A percentile compares a stretch with the other conserved stretches of the same genome.
Evolutionary conservation across 140 eudicot species (phyloP).

Genomic region (Stevia rebaudiana): DNA sequence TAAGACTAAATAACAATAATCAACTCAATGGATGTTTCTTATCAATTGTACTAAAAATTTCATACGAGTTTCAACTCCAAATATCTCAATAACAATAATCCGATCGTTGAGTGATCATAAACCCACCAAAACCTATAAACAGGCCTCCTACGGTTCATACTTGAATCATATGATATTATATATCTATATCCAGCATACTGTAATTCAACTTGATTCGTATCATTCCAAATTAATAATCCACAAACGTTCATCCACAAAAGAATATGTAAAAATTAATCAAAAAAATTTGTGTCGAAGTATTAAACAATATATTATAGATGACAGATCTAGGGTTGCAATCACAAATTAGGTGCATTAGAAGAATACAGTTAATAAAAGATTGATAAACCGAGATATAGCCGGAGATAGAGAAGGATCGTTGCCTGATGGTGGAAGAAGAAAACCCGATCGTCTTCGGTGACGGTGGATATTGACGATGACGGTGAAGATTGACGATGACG

Average conservation of each 20-base stretch:
- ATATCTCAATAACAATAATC: conserved; percentile 19
- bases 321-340: conserved; percentile 36
- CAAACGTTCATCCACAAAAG: conserved; percentile 11
- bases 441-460: conserved; percentile 9
- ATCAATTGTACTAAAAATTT: not conserved
- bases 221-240: not conserved
- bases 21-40: not conserved
- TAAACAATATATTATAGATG: not conserved
- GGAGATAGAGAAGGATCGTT: conserved; percentile 2
- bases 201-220: conserved; percentile 19
- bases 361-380: not conserved
- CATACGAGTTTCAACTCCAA: not conserved
- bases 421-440: conserved; percentile 27
- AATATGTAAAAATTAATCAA: conserved; percentile 10
- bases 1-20: not conserved
- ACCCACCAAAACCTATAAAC: conserved; percentile 5
- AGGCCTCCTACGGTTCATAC: not conserved
- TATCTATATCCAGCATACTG: conserved; percentile 12
- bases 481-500: conserved; percentile 18
- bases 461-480: conserved; percentile 13
- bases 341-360: conserved; percentile 27
- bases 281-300: not conserved
- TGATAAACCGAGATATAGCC: not conserved
- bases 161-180: not conserved
- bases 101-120: conserved; percentile 10